A percentile compares a stretch with the other conserved stretches of the same genome.
These are phyloP conservation scores for Coccomyxa subellipsoidea DNA, from an alignment of 163 green algal species.

Conservation along the genomic window DNA sequence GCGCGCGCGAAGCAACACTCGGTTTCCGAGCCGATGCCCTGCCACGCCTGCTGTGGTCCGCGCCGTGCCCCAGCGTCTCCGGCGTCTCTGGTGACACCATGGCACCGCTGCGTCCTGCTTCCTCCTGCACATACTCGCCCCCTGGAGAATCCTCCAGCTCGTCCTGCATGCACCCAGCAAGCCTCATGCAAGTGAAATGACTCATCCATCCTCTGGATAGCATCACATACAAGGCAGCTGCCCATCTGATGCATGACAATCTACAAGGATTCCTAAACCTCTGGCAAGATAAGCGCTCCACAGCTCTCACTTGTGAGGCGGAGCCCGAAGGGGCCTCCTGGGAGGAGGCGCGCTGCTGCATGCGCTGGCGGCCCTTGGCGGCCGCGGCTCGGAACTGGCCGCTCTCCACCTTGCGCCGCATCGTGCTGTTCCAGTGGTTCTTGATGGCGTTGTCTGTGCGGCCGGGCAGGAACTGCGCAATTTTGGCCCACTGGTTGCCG, in stretches of 20 bases:
- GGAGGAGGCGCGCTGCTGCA: background rate
- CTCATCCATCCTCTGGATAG: no score
- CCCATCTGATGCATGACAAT: no score
- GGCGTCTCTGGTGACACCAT: background rate
- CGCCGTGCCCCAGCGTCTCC: background rate
- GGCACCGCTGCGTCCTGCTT: background rate
- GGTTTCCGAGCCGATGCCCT: background rate
- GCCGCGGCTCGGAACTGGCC: background rate
- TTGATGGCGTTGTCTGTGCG: slow-evolving; percentile 87
- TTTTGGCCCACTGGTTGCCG: slow-evolving; percentile 75
- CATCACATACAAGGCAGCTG: no score
- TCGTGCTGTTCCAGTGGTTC: slow-evolving; percentile 88
- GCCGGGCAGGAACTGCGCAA: slow-evolving; percentile 64
- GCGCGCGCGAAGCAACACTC: background rate
- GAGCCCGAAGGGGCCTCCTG: background rate
- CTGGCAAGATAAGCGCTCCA: background rate
- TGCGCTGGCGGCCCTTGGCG: background rate
- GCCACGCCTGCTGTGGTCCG: background rate
- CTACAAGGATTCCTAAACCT: background rate
- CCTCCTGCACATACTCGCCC: background rate
- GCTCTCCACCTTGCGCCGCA: slow-evolving; percentile 58
- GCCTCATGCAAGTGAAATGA: background rate
- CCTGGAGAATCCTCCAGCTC: background rate
- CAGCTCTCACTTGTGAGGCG: background rate
- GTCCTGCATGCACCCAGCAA: background rate